Base-by-base conservation (phyloP, 805 yeast species). In the Pichia deserticola region DNA sequence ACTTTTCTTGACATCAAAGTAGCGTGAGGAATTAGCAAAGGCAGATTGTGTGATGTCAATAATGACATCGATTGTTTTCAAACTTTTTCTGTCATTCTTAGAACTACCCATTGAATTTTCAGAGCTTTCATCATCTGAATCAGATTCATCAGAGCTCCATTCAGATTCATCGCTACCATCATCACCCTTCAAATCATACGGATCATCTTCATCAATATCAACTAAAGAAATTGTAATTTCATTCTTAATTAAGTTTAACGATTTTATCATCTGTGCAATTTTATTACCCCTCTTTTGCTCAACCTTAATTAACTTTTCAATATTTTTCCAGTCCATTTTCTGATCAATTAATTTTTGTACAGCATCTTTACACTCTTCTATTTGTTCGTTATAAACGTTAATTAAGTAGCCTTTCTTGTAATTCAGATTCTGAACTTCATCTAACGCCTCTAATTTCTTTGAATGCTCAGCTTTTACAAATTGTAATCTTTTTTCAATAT, bases 261-360 rank as follows among this genome's bases (percentile, higher is more conserved):
- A 93, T 43, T 74, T 71, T 48, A 90, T 84, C 50, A 72, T 58
- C 36, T 70, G 67, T 0, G 97, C 96, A 49, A 82, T 70, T 5
- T 69, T 65, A 57, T 83, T 86, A 1, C 84, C 82, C 57, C 82
- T 77, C 1, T 70, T 65, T 57, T 87, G 82, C 60, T 92, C 96
- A 45, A 81, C 73, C 44, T 75, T 69, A 46, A 92, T 82, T 50
- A 85, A 67, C 54, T 82, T 80, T 61, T 86, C 96, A 54, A 90
- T 90, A 52, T 88, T 84, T 40, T 78, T 77, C 99, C 99, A 92
- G 63, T 92, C 97, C 88, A 89, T 87, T 54, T 87, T 90, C 60
- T 87, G 93, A 49, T 84, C 82, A 5, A 89, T 54, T 48, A 89
- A 67, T 1, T 72, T 69, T 51, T 82, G 84, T 5, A 92, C 86